Percentiles rank a stretch among this genome's conserved stretches.
phyloP scores from a whole-genome alignment of 75 land plant species.

The Pinus tabuliformis region DNA sequence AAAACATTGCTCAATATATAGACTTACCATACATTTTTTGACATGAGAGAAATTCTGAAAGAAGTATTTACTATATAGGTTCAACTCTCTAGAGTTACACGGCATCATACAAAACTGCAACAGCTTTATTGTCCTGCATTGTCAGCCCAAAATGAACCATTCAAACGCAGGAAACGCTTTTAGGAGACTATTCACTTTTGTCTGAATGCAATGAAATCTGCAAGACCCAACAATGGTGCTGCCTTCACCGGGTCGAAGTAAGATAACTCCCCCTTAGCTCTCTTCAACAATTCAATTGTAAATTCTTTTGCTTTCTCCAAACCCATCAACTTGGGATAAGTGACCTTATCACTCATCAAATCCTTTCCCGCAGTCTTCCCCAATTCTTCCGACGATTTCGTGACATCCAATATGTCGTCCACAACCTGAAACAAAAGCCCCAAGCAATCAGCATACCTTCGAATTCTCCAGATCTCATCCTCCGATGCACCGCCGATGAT shows the following conservation, averaged over 20 bases:
- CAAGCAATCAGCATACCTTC: conserved; percentile 48
- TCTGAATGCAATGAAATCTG: conserved; percentile 61
- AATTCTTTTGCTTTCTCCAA: conserved; percentile 69
- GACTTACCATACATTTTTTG: too few species aligned
- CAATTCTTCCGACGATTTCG: conserved; percentile 30
- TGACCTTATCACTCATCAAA: conserved; percentile 41
- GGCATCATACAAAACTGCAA: too few species aligned
- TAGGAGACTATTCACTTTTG: conserved; percentile 1
- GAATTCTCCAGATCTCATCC: conserved; percentile 48
- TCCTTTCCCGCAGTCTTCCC: conserved; percentile 76
- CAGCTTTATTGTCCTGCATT: too few species aligned
- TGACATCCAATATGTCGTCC: conserved; percentile 86
- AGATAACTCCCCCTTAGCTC: conserved; percentile 49
- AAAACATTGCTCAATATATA: too few species aligned
- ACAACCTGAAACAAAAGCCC: conserved; percentile 87
- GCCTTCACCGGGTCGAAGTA: conserved; percentile 64
- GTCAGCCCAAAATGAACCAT: too few species aligned
- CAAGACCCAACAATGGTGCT: conserved; percentile 71
- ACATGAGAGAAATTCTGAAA: too few species aligned
- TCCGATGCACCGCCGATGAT: conserved; percentile 60
- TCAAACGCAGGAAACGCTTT: too few species aligned
- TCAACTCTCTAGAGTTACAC: too few species aligned
- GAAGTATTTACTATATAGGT: too few species aligned
- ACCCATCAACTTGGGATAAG: conserved; percentile 77
- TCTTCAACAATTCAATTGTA: conserved; percentile 49